Conservation (phyloP, 23 red algal genomes). For the Gracilaria vermiculophylla region DNA sequence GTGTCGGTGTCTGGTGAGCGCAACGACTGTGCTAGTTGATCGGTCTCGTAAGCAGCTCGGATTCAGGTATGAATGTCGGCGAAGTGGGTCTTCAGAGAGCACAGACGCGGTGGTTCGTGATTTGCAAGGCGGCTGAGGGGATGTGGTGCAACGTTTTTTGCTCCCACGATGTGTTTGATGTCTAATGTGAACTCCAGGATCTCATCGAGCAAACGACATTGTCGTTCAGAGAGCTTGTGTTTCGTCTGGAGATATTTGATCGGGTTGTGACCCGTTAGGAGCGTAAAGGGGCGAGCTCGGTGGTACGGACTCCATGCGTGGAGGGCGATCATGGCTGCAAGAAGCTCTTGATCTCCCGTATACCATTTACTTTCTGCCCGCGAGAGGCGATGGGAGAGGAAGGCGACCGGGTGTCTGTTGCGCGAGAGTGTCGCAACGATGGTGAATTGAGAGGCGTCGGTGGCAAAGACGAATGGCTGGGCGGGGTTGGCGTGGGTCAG, state of each 20-base stretch:
- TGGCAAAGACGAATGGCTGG: background rate
- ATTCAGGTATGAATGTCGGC: background rate
- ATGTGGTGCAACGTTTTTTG: background rate
- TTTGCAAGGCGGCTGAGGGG: background rate
- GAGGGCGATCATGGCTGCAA: background rate
- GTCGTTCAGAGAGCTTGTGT: background rate
- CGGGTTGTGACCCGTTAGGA: conserved; percentile 5
- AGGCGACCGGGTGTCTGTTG: background rate
- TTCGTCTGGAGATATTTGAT: background rate
- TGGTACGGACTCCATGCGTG: background rate
- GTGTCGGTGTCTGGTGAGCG: too few relatives aligned
- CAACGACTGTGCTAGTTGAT: background rate
- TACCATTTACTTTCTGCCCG: background rate
- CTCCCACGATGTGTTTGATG: background rate
- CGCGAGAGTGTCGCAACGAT: background rate
- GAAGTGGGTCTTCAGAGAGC: background rate
- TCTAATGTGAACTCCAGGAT: background rate
- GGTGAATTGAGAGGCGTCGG: background rate
- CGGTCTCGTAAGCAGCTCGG: background rate
- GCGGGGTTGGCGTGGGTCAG: background rate
- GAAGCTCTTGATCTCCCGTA: conserved; percentile 13
- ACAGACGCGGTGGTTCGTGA: background rate
- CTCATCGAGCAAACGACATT: background rate
- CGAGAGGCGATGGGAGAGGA: background rate
- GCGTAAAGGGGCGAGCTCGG: background rate